These are phyloP conservation scores for Geotrichum australiense DNA, from an alignment of 1,139 yeast species.

Conservation along the genomic window DNA sequence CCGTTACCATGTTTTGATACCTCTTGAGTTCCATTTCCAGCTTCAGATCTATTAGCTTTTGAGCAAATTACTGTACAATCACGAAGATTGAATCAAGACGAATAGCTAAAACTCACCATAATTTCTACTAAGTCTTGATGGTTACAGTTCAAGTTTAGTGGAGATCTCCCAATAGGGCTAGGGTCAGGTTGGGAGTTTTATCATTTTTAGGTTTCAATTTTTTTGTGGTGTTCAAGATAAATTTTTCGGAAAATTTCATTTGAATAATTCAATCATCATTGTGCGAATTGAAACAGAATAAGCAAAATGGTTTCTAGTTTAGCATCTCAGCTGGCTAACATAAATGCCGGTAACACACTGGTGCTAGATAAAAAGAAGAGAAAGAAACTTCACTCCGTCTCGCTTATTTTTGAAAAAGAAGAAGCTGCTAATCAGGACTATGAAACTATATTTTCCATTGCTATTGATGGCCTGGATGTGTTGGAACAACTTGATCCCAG, in stretches of 20 bases:
- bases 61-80: too few species aligned
- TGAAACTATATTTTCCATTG: slow-evolving; percentile 67
- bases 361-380: slow-evolving; percentile 83
- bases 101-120: too few species aligned
- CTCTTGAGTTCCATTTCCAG: too few species aligned
- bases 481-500: slow-evolving; percentile 65
- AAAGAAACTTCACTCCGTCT: slow-evolving; percentile 79
- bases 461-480: slow-evolving; percentile 71
- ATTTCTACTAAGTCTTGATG: too few species aligned
- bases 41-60: too few species aligned
- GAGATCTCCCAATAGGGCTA: too few species aligned
- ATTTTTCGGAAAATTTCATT: not conserved
- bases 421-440: slow-evolving; percentile 91
- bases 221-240: too few species aligned
- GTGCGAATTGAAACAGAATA: not conserved
- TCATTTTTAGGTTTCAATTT: slow-evolving; percentile 2
- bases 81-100: too few species aligned
- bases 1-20: too few species aligned
- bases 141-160: too few species aligned
- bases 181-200: slow-evolving; percentile 9
- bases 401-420: slow-evolving; percentile 78
- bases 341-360: slow-evolving; percentile 60
- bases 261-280: not conserved
- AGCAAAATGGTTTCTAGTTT: slow-evolving; percentile 42
- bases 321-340: slow-evolving; percentile 73